Evolutionary conservation across 1,284 basidiomycete genomes (phyloP).

Genomic region (Ceratobasidium sp.): DNA sequence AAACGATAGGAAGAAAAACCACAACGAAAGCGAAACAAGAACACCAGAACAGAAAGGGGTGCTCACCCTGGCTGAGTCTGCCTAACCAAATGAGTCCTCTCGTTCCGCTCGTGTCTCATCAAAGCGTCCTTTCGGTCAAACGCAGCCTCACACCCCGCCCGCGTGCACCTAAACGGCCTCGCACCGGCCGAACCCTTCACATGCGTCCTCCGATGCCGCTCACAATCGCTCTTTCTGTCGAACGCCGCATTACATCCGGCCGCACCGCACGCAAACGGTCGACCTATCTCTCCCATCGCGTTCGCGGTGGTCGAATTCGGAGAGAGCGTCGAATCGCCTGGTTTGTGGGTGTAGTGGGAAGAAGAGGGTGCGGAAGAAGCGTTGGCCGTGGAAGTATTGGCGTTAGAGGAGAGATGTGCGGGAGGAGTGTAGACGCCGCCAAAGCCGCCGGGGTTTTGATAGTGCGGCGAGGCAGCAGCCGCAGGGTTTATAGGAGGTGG

Average conservation of each 20-base stretch:
- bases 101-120: constrained; percentile 19
- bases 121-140: constrained; percentile 19
- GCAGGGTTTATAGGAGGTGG: constrained; percentile 4
- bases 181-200: not conserved
- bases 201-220: constrained; percentile 16
- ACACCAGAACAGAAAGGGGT: no score
- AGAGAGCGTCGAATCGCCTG: not conserved
- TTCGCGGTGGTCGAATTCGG: not conserved
- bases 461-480: constrained; percentile 6
- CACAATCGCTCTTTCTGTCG: constrained; percentile 23
- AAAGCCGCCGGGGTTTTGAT: constrained; percentile 6
- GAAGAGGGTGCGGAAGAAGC: no score
- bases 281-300: not conserved
- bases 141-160: constrained; percentile 6
- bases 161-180: constrained; percentile 8
- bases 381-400: no score
- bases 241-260: constrained; percentile 5
- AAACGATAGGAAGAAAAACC: not conserved
- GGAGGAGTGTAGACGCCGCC: constrained; percentile 21
- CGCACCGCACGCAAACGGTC: constrained; percentile 3
- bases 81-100: constrained; percentile 12
- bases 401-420: not conserved
- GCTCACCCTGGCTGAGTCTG: constrained; percentile 13
- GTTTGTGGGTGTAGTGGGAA: no score
- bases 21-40: no score